Percentiles rank a stretch among this genome's conserved stretches.
These are phyloP conservation scores for Fraxinus excelsior DNA, from an alignment of 257 asterid genomes.

Conservation along the genomic window DNA sequence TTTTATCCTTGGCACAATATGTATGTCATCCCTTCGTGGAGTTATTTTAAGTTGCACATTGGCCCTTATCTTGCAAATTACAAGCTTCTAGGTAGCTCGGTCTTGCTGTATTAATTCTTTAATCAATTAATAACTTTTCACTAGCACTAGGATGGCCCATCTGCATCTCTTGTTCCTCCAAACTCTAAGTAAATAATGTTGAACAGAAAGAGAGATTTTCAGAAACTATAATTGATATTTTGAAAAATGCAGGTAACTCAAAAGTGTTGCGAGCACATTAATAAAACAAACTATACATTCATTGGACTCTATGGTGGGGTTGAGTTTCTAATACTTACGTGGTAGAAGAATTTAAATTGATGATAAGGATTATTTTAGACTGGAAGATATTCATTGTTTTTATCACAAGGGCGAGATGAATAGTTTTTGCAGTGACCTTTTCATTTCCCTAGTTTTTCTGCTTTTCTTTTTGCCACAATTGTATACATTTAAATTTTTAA, in stretches of 20 bases:
- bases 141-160: background rate
- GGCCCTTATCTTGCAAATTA: background rate
- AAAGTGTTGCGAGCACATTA: background rate
- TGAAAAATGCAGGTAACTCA: background rate
- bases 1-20: background rate
- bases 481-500: background rate
- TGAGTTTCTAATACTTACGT: background rate
- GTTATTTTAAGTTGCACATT: background rate
- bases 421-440: background rate
- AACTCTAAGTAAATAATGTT: background rate
- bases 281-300: background rate
- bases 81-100: conserved; percentile 6
- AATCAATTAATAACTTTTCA: background rate
- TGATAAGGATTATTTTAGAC: background rate
- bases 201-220: background rate
- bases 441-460: background rate
- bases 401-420: background rate
- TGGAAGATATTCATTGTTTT: background rate
- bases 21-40: background rate
- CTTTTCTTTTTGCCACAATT: background rate
- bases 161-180: background rate
- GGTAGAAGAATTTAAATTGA: background rate
- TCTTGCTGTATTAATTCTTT: too few species aligned
- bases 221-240: background rate
- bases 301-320: background rate